Base-by-base conservation (phyloP, 2,329 filamentous ascomycete genomes). In the Beauveria asiatica region DNA sequence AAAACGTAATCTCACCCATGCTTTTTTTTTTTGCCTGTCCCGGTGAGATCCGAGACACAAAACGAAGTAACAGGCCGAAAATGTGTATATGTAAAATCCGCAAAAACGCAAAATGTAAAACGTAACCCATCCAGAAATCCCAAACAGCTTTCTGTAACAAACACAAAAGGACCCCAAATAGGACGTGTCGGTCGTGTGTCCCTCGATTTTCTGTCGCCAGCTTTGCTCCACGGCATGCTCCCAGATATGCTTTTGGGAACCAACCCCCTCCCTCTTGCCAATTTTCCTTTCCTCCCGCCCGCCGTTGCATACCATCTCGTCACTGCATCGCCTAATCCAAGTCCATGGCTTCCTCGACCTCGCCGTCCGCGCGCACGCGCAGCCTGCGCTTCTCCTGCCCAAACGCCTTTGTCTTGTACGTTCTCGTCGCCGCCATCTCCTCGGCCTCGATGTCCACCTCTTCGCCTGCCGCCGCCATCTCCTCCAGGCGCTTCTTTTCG, bases 401-500 rank as follows among this genome's bases (percentile, higher is more conserved):
- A 66, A 79, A 79, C 5, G 71, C 73, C 65, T 73, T 73, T 64
- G 69, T 68, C 62, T 70, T 68, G 64, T 67, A 60, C 37, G n/a
- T 39, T 65, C 64, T 70, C 61, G 62, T 62, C 50, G 58, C 62
- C 61, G 62, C 58, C 65, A 68, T 66, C 62, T 70, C 69, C 62
- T 73, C 71, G 50, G 69, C 69, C 66, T 76, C 72, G 65, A 77
- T 76, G 72, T 81, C 80, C 42, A 70, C 70, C 46, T 74, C 74
- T 69, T 83, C 81, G 73, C 80, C 70, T 58, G 72, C 79, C 67
- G 80, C 71, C 58, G 74, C 79, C 70, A 82, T 76, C 69, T 83
- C 77, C 67, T 83, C 82, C 67, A 88, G 74, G 60, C 77, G 75
- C 68, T 77, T 76, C 76, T 80, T 81, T 78, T 87, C 84, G 74